Evolutionary conservation across 2,329 filamentous ascomycete species (phyloP).

Genomic region (Aureobasidium vineae): DNA sequence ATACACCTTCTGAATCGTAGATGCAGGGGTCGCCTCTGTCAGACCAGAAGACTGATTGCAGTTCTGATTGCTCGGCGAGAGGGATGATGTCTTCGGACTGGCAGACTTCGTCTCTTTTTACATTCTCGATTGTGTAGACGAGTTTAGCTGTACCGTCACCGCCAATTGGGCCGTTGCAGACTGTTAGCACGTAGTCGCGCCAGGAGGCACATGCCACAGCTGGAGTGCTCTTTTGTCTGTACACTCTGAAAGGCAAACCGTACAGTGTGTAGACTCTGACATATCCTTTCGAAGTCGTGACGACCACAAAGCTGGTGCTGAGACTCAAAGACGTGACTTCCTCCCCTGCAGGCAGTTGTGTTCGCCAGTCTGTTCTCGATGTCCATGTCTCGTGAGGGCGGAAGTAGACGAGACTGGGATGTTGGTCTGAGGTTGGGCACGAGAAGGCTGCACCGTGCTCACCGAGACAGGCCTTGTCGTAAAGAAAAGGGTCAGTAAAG

Average conservation of each 20-base stretch:
- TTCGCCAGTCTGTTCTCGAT: slow-evolving; percentile 84
- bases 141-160: slow-evolving; percentile 75
- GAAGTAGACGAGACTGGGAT: slow-evolving; percentile 86
- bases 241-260: slow-evolving; percentile 83
- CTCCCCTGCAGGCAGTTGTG: slow-evolving; percentile 82
- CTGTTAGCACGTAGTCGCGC: slow-evolving; percentile 93
- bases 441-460: slow-evolving; percentile 84
- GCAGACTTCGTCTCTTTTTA: slow-evolving; percentile 89
- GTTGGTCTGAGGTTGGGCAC: slow-evolving; percentile 64
- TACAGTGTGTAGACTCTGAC: slow-evolving; percentile 91
- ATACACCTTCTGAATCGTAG: slow-evolving; percentile 87
- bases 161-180: slow-evolving; percentile 86
- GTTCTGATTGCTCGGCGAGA: slow-evolving; percentile 67
- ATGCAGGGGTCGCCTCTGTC: slow-evolving; percentile 94
- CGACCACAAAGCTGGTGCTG: slow-evolving; percentile 86
- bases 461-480: slow-evolving; percentile 91
- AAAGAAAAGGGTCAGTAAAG: slow-evolving; percentile 93
- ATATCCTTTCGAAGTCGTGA: slow-evolving; percentile 82
- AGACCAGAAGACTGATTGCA: slow-evolving; percentile 88
- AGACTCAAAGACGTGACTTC: slow-evolving; percentile 83
- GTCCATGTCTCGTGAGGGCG: slow-evolving; percentile 98
- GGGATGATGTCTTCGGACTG: slow-evolving; percentile 93
- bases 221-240: slow-evolving; percentile 84
- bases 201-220: slow-evolving; percentile 92
- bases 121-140: slow-evolving; percentile 89